A percentile compares a stretch with the other conserved stretches of the same genome.
Evolutionary conservation across 78 protist genomes (phyloP).

Genomic region (Anaeramoeba flamelloides): DNA sequence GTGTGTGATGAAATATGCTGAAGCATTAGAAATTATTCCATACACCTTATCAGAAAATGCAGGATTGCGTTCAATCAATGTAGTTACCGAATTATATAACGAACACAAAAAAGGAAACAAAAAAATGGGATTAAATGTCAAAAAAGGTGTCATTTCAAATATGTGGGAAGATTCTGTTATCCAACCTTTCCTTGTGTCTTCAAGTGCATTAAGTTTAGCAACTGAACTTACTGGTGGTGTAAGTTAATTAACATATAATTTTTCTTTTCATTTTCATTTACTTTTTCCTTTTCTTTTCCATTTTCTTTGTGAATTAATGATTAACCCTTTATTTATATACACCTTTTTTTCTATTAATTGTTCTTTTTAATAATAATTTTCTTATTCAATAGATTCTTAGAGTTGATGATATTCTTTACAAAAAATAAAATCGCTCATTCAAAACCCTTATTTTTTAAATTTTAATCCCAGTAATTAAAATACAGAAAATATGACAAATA

Average conservation of each 20-base stretch:
- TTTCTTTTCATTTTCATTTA: constrained; percentile 76
- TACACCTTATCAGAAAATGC: constrained; percentile 98
- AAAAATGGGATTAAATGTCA: constrained; percentile 81
- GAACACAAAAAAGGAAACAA: constrained; percentile 67
- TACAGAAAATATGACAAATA: too few relatives aligned
- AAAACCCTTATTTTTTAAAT: too few relatives aligned
- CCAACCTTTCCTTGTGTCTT: constrained; percentile 88
- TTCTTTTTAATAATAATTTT: too few relatives aligned
- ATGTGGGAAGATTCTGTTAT: constrained; percentile 85
- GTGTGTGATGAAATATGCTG: constrained; percentile 83
- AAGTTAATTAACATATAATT: too few relatives aligned
- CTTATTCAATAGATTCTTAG: too few relatives aligned
- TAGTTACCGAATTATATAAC: constrained; percentile 36
- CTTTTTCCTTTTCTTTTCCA: constrained; percentile 90
- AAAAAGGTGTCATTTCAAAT: constrained; percentile 63
- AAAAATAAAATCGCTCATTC: too few relatives aligned
- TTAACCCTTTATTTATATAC: too few relatives aligned
- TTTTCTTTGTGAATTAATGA: constrained; percentile 36
- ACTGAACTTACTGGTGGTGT: too few relatives aligned
- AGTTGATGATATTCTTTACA: too few relatives aligned
- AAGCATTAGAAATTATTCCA: constrained; percentile 93
- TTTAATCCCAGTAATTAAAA: too few relatives aligned
- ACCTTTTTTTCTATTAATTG: too few relatives aligned
- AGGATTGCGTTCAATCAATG: constrained; percentile 82
- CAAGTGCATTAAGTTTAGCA: constrained; percentile 81